phyloP scores from a whole-genome alignment of 2,329 filamentous ascomycete genomes.

The Colletotrichum plurivorum region DNA sequence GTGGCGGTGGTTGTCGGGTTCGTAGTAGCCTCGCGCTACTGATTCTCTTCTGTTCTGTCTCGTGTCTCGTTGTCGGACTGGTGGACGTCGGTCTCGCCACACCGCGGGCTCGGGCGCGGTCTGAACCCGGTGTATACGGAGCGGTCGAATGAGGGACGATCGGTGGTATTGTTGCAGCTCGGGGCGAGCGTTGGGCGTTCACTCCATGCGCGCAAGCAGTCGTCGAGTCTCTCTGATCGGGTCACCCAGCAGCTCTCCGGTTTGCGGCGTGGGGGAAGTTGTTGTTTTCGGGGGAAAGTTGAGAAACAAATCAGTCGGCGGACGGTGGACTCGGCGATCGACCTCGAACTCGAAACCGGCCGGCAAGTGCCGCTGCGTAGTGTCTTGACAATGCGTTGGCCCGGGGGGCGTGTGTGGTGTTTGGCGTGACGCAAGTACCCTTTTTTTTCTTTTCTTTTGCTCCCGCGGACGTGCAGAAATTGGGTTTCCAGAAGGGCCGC shows the following conservation, averaged over 20 bases:
- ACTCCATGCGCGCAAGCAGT: slow-evolving; percentile 37
- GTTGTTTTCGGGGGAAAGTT: background rate
- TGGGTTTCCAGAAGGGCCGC: background rate
- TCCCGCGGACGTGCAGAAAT: background rate
- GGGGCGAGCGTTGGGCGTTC: slow-evolving; percentile 26
- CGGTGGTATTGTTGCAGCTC: slow-evolving; percentile 14
- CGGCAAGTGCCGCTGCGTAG: slow-evolving; percentile 35
- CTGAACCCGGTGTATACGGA: slow-evolving; percentile 17
- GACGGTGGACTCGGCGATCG: slow-evolving; percentile 29
- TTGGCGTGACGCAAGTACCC: background rate
- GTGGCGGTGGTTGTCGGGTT: slow-evolving; percentile 37
- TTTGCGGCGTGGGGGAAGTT: slow-evolving; percentile 12
- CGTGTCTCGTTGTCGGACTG: slow-evolving; percentile 12
- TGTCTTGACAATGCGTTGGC: slow-evolving; percentile 32
- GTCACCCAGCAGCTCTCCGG: slow-evolving; percentile 14
- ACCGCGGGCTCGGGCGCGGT: slow-evolving; percentile 14
- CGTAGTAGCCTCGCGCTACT: background rate
- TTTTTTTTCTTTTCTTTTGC: background rate
- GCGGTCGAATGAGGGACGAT: slow-evolving; percentile 2
- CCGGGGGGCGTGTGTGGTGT: background rate
- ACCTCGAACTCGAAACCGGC: slow-evolving; percentile 38
- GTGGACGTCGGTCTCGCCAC: slow-evolving; percentile 14
- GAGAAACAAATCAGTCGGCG: slow-evolving; percentile 15
- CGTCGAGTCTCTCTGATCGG: slow-evolving; percentile 20
- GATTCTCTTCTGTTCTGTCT: background rate